Base-by-base conservation (phyloP, 495 filamentous ascomycete species). In the Penicillium atrosanguineum region DNA sequence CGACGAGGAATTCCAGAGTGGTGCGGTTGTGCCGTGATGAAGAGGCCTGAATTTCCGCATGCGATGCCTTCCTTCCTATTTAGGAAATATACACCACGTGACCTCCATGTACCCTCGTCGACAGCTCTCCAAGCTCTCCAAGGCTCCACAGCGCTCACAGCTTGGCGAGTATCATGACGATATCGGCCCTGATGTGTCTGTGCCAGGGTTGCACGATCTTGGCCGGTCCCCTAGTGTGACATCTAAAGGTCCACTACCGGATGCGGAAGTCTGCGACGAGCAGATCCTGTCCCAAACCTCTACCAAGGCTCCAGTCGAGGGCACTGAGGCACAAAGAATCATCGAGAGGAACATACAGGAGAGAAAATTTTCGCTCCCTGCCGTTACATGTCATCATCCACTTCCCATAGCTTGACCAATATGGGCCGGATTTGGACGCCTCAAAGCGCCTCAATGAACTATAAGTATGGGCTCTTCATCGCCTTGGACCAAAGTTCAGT, bases 371-470 rank as follows among this genome's bases (percentile, higher is more conserved):
- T 48, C 43, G 19, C 41, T 11, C 28, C 6, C 34, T 45, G 11
- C n/a, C 40, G 40, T 44, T 55, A 44, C 20, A 58, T 60, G 56
- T 38, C 53, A 62, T 65, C 61, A 62, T 52, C 29, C 45, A 48
- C 36, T 52, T 46, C 44, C 14, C 45, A 31, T 38, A 37, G 50
- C 50, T 29, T 28, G 43, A 47, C 14, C 31, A 34, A 34, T 14
- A 34, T 34, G 31, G 49, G 42, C 64, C 64, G 64, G 44, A 65
- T 65, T 65, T 48, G 54, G 61, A 60, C 46, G 48, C 5, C 37
- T 34, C 29, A 19, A 23, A 59, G 58, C 46, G 48, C 7, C 37
- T 38, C 25, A 23, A 23, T 14, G 19, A 46, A 60, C 61, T 67
- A 67, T 67, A 67, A 67, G 54, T 55, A 64, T 44, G 49, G 20